Evolutionary conservation across 352 stramenopile species (phyloP).

Genomic region (Phytopythium delawarense): DNA sequence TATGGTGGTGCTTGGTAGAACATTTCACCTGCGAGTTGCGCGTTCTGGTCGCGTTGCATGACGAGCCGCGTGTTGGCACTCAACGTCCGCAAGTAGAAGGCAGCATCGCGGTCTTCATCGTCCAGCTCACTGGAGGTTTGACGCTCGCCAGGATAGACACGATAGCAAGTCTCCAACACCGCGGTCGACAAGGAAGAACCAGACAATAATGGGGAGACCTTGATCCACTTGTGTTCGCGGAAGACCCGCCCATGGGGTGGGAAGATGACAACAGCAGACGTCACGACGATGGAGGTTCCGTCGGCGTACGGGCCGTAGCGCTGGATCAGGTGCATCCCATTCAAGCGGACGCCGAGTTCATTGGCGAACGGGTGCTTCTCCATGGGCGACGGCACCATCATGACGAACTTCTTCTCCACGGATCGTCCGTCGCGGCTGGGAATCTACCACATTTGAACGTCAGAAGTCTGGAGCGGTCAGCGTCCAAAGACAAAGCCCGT

Average conservation of each 20-base stretch:
- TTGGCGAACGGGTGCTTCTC: not conserved
- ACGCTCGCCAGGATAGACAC: not conserved
- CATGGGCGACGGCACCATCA: not conserved
- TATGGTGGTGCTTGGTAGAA: not conserved
- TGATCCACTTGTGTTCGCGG: conserved; percentile 1
- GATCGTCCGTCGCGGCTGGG: not conserved
- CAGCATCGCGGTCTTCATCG: not conserved
- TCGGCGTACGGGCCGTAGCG: not conserved
- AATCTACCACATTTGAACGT: not conserved
- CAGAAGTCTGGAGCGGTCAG: not conserved
- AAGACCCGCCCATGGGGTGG: not conserved
- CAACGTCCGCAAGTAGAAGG: not conserved
- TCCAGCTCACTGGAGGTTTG: not conserved
- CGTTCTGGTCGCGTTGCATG: not conserved
- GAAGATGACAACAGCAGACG: not conserved
- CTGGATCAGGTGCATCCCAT: not conserved
- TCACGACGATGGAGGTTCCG: not conserved
- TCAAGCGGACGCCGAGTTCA: not conserved
- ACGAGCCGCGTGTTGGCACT: not conserved
- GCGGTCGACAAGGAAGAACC: not conserved
- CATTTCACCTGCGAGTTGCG: not conserved
- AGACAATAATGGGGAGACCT: not conserved
- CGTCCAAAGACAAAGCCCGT: not conserved
- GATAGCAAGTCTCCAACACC: not conserved
- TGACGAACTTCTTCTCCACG: not conserved